Evolutionary conservation across 768 basidiomycete species (phyloP).

Genomic region (Boletus vinaceobasis): DNA sequence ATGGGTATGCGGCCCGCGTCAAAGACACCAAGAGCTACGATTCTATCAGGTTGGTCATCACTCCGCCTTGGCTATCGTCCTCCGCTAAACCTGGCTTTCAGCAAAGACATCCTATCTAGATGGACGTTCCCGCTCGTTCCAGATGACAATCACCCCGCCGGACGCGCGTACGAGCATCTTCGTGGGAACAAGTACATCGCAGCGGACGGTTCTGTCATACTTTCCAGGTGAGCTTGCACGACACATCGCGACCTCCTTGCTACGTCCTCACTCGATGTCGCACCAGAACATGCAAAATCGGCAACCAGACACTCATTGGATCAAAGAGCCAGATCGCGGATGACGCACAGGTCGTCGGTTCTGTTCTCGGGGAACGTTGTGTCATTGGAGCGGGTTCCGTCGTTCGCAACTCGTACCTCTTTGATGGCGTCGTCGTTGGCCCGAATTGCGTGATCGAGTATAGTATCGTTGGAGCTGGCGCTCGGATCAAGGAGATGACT

Average conservation of each 20-base stretch:
- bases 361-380: conserved; percentile 77
- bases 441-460: conserved; percentile 67
- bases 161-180: conserved; percentile 79
- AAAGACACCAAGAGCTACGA: conserved; percentile 92
- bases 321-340: conserved; percentile 65
- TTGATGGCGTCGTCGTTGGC: conserved; percentile 72
- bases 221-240: conserved; percentile 65
- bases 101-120: conserved; percentile 88
- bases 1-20: conserved; percentile 90
- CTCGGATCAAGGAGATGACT: conserved; percentile 65
- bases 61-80: background rate
- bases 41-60: conserved; percentile 64
- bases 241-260: background rate
- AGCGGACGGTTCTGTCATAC: conserved; percentile 67
- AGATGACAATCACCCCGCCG: conserved; percentile 86
- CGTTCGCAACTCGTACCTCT: conserved; percentile 77
- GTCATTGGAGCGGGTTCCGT: conserved; percentile 66
- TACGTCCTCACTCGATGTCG: background rate
- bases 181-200: conserved; percentile 89
- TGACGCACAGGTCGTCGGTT: conserved; percentile 60
- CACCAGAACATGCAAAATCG: conserved; percentile 73
- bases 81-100: conserved; percentile 29
- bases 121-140: conserved; percentile 97
- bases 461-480: conserved; percentile 79
- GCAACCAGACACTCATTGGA: conserved; percentile 84